A percentile compares a stretch with the other conserved stretches of the same genome.
Conservation (phyloP, 176 grass and related monocot genomes). For the Oryza glaberrima region DNA sequence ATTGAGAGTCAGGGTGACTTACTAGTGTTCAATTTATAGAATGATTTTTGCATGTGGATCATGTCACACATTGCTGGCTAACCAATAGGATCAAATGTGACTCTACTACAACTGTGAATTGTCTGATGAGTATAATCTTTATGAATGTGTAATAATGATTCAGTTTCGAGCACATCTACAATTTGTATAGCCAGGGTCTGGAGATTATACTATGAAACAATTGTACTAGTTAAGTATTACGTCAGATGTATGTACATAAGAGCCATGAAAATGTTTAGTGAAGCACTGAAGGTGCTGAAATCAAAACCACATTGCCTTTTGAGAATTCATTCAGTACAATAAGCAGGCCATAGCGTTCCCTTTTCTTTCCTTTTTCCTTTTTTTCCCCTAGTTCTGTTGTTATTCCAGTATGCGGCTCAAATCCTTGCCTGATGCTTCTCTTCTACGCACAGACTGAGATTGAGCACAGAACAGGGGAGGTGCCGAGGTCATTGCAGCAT, state of each 20-base stretch:
- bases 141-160: neutral
- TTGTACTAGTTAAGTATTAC: neutral
- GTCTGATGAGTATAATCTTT: neutral
- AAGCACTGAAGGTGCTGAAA: constrained; percentile 15
- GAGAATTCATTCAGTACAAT: constrained; percentile 10
- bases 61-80: neutral
- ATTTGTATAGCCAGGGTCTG: neutral
- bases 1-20: neutral
- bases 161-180: neutral
- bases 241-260: neutral
- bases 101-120: neutral
- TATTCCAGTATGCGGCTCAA: constrained; percentile 22
- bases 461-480: constrained; percentile 40
- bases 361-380: no score
- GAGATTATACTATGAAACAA: neutral
- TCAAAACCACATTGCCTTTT: neutral
- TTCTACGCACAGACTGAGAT: constrained; percentile 60
- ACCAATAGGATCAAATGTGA: neutral
- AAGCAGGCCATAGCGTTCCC: neutral
- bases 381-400: neutral
- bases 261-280: neutral
- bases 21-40: neutral
- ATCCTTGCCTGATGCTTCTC: constrained; percentile 37
- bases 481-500: constrained; percentile 35
- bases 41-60: no score